Percentiles rank a stretch among this genome's conserved stretches.
Evolutionary conservation across 306 rosid species (phyloP).

Genomic region (Cyamopsis tetragonoloba): DNA sequence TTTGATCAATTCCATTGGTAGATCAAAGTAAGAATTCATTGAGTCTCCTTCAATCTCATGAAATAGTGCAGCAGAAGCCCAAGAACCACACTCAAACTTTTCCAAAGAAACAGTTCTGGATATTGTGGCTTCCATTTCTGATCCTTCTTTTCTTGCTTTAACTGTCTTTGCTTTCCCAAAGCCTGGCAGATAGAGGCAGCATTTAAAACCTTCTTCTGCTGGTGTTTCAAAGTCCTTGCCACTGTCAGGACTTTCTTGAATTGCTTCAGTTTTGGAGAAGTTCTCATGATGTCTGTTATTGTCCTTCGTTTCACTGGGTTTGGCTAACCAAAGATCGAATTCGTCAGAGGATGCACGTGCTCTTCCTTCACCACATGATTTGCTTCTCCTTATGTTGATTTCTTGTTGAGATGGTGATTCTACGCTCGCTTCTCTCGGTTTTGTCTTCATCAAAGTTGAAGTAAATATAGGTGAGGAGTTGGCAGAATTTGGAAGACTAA

Average conservation of each 20-base stretch:
- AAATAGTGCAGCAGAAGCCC: conserved; percentile 68
- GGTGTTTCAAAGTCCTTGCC: neutral
- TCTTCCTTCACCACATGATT: conserved; percentile 60
- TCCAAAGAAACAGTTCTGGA: conserved; percentile 77
- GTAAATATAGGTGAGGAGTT: conserved; percentile 50
- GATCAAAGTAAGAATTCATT: conserved; percentile 55
- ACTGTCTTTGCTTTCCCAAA: conserved; percentile 54
- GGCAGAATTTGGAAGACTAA: conserved; percentile 63
- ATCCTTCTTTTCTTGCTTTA: conserved; percentile 40
- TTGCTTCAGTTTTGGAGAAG: conserved; percentile 26
- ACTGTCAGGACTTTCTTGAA: neutral
- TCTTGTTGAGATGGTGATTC: conserved; percentile 35
- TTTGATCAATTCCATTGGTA: conserved; percentile 69
- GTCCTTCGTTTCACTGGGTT: conserved; percentile 26
- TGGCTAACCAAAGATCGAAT: conserved; percentile 48
- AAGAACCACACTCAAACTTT: conserved; percentile 89
- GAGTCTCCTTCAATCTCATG: conserved; percentile 47
- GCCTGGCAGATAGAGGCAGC: conserved; percentile 62
- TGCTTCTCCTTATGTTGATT: conserved; percentile 40
- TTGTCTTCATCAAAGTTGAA: conserved; percentile 34
- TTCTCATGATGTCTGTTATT: neutral
- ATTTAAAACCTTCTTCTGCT: conserved; percentile 45
- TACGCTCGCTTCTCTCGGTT: conserved; percentile 20
- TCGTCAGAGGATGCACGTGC: conserved; percentile 39
- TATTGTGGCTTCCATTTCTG: conserved; percentile 29